Percentiles rank a stretch among this genome's conserved stretches.
Conservation (phyloP, 768 basidiomycete genomes). For the Panus rudis region DNA sequence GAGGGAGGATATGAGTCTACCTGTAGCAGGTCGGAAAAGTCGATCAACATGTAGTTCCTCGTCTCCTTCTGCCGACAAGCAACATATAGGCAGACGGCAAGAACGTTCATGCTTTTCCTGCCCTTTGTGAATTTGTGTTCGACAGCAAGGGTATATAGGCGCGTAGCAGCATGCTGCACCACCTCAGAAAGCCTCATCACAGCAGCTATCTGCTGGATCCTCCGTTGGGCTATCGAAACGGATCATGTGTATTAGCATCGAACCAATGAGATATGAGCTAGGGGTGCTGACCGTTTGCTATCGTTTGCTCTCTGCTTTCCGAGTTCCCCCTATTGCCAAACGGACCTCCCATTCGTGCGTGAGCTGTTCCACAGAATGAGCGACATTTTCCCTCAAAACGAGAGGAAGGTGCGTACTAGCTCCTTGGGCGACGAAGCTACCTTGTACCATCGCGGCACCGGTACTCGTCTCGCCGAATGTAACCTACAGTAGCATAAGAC, state of each 20-base stretch:
- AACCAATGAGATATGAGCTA: background rate
- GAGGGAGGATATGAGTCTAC: slow-evolving; percentile 30
- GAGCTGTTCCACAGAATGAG: slow-evolving; percentile 39
- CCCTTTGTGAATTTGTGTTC: slow-evolving; percentile 94
- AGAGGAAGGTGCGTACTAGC: slow-evolving; percentile 59
- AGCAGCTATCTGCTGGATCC: slow-evolving; percentile 77
- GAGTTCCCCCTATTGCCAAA: slow-evolving; percentile 72
- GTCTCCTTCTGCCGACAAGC: slow-evolving; percentile 90
- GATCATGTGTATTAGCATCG: background rate
- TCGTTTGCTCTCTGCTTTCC: slow-evolving; percentile 87
- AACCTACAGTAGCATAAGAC: slow-evolving; percentile 31
- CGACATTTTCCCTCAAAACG: slow-evolving; percentile 1
- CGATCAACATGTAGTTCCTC: slow-evolving; percentile 93
- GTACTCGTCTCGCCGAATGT: slow-evolving; percentile 90
- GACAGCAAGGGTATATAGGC: slow-evolving; percentile 90
- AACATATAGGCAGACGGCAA: slow-evolving; percentile 93
- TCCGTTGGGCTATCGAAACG: slow-evolving; percentile 57
- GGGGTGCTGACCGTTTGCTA: slow-evolving; percentile 66
- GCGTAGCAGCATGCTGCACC: slow-evolving; percentile 72
- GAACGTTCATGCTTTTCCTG: slow-evolving; percentile 84
- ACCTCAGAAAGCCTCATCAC: slow-evolving; percentile 74
- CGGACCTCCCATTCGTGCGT: slow-evolving; percentile 75
- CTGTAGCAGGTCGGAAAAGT: slow-evolving; percentile 94
- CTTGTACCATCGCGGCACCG: slow-evolving; percentile 94
- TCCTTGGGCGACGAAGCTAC: slow-evolving; percentile 85